phyloP scores from a whole-genome alignment of 1,284 basidiomycete genomes.

The Macrocystidia cucumis region DNA sequence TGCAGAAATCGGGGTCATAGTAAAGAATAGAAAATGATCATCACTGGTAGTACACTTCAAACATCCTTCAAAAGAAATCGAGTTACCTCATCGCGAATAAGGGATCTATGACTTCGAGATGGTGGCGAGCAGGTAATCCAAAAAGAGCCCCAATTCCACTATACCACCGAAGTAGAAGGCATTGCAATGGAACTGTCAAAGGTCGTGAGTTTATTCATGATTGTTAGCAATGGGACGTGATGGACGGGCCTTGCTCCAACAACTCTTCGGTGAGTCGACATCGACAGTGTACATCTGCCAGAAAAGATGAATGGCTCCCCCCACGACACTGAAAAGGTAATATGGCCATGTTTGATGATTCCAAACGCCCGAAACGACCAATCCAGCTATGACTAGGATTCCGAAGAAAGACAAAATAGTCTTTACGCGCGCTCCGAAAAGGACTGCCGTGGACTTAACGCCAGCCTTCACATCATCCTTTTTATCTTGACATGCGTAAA shows the following conservation, averaged over 20 bases:
- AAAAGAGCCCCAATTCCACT: conserved; percentile 30
- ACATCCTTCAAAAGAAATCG: too few relatives aligned
- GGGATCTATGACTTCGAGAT: too few relatives aligned
- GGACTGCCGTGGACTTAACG: conserved; percentile 90
- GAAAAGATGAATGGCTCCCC: conserved; percentile 10
- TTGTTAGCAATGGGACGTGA: neutral
- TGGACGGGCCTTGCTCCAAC: conserved; percentile 11
- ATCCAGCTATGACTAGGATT: conserved; percentile 9
- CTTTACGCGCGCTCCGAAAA: conserved; percentile 77
- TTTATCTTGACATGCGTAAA: conserved; percentile 68
- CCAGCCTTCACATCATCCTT: conserved; percentile 82
- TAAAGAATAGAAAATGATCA: too few relatives aligned
- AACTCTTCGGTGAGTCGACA: conserved; percentile 12
- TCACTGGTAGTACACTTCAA: too few relatives aligned
- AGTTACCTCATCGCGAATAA: too few relatives aligned
- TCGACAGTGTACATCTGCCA: conserved; percentile 9
- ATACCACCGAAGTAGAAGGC: conserved; percentile 11
- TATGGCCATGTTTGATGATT: conserved; percentile 11
- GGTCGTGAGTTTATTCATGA: neutral
- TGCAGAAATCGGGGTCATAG: too few relatives aligned
- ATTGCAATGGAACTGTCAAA: conserved; percentile 13
- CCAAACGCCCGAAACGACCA: conserved; percentile 9
- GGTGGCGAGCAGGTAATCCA: too few relatives aligned
- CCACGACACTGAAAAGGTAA: conserved; percentile 11
- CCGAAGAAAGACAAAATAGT: conserved; percentile 47